These are phyloP conservation scores for Monosporascus cannonballus DNA, from an alignment of 2,329 filamentous ascomycete species.

Conservation along the genomic window DNA sequence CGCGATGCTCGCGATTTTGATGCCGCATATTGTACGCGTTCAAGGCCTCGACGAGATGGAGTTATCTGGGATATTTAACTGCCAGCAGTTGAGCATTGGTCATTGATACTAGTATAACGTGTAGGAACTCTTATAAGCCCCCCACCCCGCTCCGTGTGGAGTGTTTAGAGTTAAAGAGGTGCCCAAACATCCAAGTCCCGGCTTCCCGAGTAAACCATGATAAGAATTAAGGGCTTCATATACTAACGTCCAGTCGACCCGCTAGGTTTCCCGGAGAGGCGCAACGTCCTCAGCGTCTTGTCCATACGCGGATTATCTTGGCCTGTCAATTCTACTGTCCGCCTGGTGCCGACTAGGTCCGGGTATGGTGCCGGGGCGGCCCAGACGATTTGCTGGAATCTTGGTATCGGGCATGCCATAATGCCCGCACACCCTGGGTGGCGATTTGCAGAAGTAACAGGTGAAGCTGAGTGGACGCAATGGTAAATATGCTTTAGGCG, in stretches of 20 bases:
- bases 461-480: background rate
- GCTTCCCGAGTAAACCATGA: too few species aligned
- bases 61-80: background rate
- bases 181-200: too few species aligned
- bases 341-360: background rate
- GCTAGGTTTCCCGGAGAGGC: background rate
- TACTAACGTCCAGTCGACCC: background rate
- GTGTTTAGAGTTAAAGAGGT: too few species aligned
- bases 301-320: background rate
- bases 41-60: background rate
- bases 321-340: background rate
- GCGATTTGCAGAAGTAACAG: background rate
- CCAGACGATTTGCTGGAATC: background rate
- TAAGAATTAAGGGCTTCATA: background rate
- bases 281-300: background rate
- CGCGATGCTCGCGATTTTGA: background rate
- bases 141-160: too few species aligned
- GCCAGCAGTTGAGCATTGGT: background rate
- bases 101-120: too few species aligned
- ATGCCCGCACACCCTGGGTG: background rate
- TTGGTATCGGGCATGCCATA: background rate
- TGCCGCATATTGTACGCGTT: background rate
- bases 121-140: too few species aligned
- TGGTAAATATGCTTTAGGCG: too few species aligned
- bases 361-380: background rate